A percentile compares a stretch with the other conserved stretches of the same genome.
These are phyloP conservation scores for Zymoseptoria pseudotritici DNA, from an alignment of 2,329 filamentous ascomycete genomes.

Conservation along the genomic window DNA sequence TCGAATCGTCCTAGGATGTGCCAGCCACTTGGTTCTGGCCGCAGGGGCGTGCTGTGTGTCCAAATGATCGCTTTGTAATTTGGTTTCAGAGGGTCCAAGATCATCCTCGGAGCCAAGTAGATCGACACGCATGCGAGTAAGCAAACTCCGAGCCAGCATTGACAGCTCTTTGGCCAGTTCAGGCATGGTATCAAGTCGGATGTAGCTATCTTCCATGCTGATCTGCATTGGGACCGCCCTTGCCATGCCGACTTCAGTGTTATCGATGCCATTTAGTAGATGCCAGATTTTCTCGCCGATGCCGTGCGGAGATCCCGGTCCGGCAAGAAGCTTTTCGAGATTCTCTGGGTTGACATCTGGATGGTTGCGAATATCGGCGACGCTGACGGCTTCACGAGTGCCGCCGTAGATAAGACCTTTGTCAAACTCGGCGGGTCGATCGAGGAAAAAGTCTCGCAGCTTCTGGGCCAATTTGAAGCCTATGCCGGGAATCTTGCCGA, in stretches of 20 bases:
- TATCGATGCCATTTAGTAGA: constrained; percentile 73
- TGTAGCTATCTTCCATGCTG: constrained; percentile 90
- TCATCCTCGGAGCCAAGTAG: constrained; percentile 51
- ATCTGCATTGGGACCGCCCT: constrained; percentile 75
- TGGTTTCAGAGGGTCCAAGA: constrained; percentile 16
- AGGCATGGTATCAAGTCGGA: constrained; percentile 56
- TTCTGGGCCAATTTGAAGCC: constrained; percentile 70
- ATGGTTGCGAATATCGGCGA: constrained; percentile 56
- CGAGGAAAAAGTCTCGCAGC: constrained; percentile 55
- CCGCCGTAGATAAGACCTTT: constrained; percentile 42
- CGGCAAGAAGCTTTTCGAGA: constrained; percentile 62
- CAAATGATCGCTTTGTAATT: constrained; percentile 28
- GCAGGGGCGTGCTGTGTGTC: constrained; percentile 2
- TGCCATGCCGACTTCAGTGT: constrained; percentile 63
- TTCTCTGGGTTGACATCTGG: constrained; percentile 55
- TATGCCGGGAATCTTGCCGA: constrained; percentile 78
- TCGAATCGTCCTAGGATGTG: constrained; percentile 72
- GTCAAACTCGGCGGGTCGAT: constrained; percentile 38
- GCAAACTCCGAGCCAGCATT: constrained; percentile 60
- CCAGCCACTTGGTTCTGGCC: constrained; percentile 56
- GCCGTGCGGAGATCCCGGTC: constrained; percentile 62
- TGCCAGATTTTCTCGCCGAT: constrained; percentile 68
- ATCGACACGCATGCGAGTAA: constrained; percentile 73
- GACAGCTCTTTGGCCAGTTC: constrained; percentile 61
- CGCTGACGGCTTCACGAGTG: constrained; percentile 53